Conservation (phyloP, 768 basidiomycete genomes). For the Collybiopsis confluens region DNA sequence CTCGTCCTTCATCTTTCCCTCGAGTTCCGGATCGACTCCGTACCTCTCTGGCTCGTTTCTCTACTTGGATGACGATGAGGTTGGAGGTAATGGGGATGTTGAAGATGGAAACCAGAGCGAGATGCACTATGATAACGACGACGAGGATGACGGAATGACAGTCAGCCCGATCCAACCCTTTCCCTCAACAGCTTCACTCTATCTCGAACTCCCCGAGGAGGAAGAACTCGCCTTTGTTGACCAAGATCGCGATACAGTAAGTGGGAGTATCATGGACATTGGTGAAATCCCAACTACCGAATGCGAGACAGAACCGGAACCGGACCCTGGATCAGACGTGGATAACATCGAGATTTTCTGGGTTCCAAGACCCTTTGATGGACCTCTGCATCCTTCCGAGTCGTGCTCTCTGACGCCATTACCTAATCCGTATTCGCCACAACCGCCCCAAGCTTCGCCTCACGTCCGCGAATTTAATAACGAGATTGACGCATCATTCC, state of each 20-base stretch:
- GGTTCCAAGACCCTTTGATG: background rate
- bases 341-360: constrained; percentile 1
- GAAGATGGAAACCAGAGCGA: too few relatives aligned
- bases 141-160: background rate
- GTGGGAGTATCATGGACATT: too few relatives aligned
- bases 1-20: background rate
- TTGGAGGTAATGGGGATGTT: background rate
- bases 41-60: background rate
- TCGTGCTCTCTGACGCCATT: background rate
- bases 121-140: too few relatives aligned
- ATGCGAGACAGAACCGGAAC: too few relatives aligned
- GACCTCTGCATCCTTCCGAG: background rate
- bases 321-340: background rate
- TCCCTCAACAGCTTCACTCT: constrained; percentile 9
- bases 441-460: background rate
- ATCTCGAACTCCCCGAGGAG: background rate
- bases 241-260: too few relatives aligned
- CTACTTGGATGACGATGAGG: background rate
- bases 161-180: constrained; percentile 6
- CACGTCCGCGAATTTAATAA: background rate
- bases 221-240: background rate
- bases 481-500: too few relatives aligned
- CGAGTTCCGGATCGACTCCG: background rate
- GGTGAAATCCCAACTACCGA: too few relatives aligned
- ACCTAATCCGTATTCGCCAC: constrained; percentile 2